phyloP scores from a whole-genome alignment of 257 asterid species.

The Fraxinus pennsylvanica region DNA sequence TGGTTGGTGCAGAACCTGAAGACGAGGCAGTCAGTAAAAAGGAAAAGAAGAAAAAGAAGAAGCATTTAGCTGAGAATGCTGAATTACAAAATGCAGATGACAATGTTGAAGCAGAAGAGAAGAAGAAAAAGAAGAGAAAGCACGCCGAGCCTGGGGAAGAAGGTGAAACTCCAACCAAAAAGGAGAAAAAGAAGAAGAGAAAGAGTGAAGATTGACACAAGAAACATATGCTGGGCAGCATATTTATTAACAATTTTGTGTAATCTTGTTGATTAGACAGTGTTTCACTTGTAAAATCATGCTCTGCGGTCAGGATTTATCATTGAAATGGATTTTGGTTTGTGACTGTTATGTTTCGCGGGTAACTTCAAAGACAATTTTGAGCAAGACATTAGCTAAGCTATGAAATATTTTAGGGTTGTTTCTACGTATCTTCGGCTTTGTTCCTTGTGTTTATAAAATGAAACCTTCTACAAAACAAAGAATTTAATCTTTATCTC shows the following conservation, averaged over 20 bases:
- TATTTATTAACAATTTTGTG: constrained; percentile 30
- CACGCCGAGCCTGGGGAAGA: constrained; percentile 46
- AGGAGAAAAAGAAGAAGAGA: constrained; percentile 52
- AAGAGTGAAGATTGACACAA: constrained; percentile 41
- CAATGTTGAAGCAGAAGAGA: constrained; percentile 32
- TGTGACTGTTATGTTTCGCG: neutral
- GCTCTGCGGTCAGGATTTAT: neutral
- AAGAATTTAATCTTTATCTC: too few relatives aligned
- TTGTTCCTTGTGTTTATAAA: too few relatives aligned
- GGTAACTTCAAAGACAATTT: too few relatives aligned
- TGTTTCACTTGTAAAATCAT: constrained; percentile 28
- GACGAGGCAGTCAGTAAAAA: constrained; percentile 40
- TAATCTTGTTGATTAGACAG: constrained; percentile 18
- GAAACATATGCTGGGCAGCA: constrained; percentile 1
- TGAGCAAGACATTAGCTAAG: too few relatives aligned
- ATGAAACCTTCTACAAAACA: too few relatives aligned
- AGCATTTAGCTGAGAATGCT: constrained; percentile 28
- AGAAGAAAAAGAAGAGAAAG: constrained; percentile 73
- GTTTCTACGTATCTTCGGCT: too few relatives aligned
- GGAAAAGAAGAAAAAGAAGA: constrained; percentile 51
- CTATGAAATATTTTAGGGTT: too few relatives aligned
- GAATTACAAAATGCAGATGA: constrained; percentile 34
- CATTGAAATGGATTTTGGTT: neutral
- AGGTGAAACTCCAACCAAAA: constrained; percentile 35
- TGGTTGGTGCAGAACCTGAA: constrained; percentile 40